Evolutionary conservation across 1,284 basidiomycete genomes (phyloP).

Genomic region (Abortiporus biennis): DNA sequence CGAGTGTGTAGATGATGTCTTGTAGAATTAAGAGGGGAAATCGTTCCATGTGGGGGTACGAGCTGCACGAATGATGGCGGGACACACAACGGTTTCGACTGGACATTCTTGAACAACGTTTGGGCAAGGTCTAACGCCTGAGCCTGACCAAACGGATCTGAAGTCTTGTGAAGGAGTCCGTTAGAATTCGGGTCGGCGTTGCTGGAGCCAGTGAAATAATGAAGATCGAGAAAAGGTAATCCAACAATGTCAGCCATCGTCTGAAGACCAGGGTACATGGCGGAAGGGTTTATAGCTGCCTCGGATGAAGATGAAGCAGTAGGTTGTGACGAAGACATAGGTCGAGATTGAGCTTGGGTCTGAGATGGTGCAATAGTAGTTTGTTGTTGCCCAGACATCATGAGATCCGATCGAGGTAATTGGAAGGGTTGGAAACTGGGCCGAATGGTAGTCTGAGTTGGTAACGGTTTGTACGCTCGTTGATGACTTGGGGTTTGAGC

Average conservation of each 20-base stretch:
- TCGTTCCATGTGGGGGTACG: slow-evolving; percentile 11
- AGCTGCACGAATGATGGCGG: slow-evolving; percentile 24
- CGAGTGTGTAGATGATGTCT: slow-evolving; percentile 16
- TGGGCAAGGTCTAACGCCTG: slow-evolving; percentile 64
- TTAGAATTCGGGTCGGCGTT: slow-evolving; percentile 13
- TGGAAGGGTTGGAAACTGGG: slow-evolving; percentile 20
- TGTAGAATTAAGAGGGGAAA: not conserved
- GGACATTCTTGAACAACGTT: slow-evolving; percentile 24
- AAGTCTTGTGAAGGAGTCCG: slow-evolving; percentile 10
- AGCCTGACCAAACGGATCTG: slow-evolving; percentile 30
- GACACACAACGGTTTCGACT: slow-evolving; percentile 20
- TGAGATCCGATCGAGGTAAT: slow-evolving; percentile 1
- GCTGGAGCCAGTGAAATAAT: slow-evolving; percentile 45
- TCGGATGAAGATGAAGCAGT: not conserved
- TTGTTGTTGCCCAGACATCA: not conserved
- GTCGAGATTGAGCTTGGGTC: slow-evolving; percentile 3
- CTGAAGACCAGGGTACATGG: not conserved
- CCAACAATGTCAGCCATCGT: slow-evolving; percentile 34
- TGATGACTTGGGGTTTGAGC: slow-evolving; percentile 13
- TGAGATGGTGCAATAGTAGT: slow-evolving; percentile 11
- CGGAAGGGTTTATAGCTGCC: not conserved
- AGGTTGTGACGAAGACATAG: not conserved
- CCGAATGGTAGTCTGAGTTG: slow-evolving; percentile 20
- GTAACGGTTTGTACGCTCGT: slow-evolving; percentile 23
- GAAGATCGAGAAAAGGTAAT: slow-evolving; percentile 67